phyloP scores from a whole-genome alignment of 331 rosid genomes.

The Arachis monticola region DNA sequence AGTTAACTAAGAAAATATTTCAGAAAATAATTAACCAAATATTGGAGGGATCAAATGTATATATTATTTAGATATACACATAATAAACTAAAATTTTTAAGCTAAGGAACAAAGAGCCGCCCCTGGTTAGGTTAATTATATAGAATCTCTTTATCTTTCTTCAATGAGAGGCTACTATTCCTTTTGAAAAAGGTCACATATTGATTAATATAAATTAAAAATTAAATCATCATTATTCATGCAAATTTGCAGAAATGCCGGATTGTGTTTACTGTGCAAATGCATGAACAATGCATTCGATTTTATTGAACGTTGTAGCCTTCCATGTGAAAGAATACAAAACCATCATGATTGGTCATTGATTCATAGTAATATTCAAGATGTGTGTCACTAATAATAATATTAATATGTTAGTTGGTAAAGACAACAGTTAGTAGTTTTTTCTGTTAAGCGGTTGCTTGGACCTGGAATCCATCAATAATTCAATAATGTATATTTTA shows the following conservation, averaged over 20 bases:
- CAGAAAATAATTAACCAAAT: no score
- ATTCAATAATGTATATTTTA: slow-evolving; percentile 12
- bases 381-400: slow-evolving; percentile 22
- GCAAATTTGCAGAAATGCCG: neutral
- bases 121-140: no score
- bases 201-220: neutral
- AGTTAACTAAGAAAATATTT: no score
- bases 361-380: slow-evolving; percentile 35
- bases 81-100: no score
- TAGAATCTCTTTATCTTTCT: no score
- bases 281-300: slow-evolving; percentile 41
- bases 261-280: slow-evolving; percentile 20
- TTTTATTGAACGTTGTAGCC: slow-evolving; percentile 47
- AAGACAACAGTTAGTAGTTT: slow-evolving; percentile 65
- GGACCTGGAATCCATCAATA: slow-evolving; percentile 42
- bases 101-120: no score
- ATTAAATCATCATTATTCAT: neutral
- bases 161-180: no score
- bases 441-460: slow-evolving; percentile 67
- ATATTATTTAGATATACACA: no score
- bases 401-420: slow-evolving; percentile 44
- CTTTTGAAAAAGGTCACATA: slow-evolving; percentile 3
- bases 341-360: slow-evolving; percentile 37
- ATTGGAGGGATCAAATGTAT: no score
- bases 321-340: slow-evolving; percentile 33